Conservation (phyloP, 352 stramenopile genomes). For the Globisporangium spiculum region DNA sequence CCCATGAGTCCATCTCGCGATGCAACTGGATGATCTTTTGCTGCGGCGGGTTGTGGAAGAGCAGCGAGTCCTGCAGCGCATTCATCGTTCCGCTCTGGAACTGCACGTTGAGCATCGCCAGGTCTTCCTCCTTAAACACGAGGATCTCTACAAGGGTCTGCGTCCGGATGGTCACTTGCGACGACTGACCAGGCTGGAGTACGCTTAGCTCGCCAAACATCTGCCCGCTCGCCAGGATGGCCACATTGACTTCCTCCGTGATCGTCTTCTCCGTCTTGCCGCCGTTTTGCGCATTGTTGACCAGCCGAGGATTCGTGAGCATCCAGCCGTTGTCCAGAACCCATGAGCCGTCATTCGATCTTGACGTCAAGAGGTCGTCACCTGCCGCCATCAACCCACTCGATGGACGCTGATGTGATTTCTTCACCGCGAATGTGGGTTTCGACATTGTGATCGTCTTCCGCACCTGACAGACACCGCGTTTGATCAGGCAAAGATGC, state of each 20-base stretch:
- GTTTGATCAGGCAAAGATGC: constrained; percentile 64
- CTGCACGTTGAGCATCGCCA: constrained; percentile 58
- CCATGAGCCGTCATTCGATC: constrained; percentile 59
- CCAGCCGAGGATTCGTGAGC: constrained; percentile 71
- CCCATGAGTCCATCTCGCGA: constrained; percentile 46
- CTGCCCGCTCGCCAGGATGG: constrained; percentile 61
- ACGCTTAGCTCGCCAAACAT: constrained; percentile 75
- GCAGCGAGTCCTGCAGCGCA: constrained; percentile 65
- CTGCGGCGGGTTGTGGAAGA: constrained; percentile 77
- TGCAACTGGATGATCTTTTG: constrained; percentile 70
- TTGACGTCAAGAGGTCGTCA: constrained; percentile 27
- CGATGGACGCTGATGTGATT: background rate
- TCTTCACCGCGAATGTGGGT: constrained; percentile 1
- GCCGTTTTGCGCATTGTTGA: constrained; percentile 37
- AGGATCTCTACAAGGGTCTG: constrained; percentile 68
- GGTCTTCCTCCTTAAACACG: constrained; percentile 47
- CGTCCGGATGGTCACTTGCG: constrained; percentile 53
- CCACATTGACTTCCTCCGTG: constrained; percentile 49
- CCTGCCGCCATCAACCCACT: background rate
- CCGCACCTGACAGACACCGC: constrained; percentile 64
- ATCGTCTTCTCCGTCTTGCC: constrained; percentile 20
- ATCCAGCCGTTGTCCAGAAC: constrained; percentile 81
- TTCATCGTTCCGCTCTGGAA: constrained; percentile 77
- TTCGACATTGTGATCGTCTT: constrained; percentile 44
- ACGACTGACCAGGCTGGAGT: constrained; percentile 59